A percentile compares a stretch with the other conserved stretches of the same genome.
These are phyloP conservation scores for Monilinia polystroma DNA, from an alignment of 2,329 filamentous ascomycete genomes.

Conservation along the genomic window DNA sequence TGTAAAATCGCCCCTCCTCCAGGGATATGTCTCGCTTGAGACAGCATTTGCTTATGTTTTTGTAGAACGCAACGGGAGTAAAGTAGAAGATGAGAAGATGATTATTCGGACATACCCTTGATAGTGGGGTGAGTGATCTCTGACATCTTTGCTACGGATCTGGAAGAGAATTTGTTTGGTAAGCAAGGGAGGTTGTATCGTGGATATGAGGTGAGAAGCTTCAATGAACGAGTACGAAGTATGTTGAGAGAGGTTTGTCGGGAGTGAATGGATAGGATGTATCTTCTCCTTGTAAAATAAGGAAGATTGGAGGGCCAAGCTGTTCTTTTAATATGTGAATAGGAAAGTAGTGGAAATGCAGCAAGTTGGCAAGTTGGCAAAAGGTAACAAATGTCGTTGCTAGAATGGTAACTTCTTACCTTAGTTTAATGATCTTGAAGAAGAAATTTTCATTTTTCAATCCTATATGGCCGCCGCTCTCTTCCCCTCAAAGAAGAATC, in stretches of 20 bases:
- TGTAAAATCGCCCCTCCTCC: background rate
- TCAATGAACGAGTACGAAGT: conserved; percentile 3
- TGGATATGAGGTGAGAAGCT: background rate
- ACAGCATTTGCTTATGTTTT: background rate
- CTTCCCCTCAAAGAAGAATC: background rate
- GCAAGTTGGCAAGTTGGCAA: too few relatives aligned
- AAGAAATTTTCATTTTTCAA: background rate
- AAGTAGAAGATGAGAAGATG: background rate
- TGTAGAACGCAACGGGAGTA: background rate
- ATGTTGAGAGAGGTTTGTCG: background rate
- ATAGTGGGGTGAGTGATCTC: conserved; percentile 59
- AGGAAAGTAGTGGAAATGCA: background rate
- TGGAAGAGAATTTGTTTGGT: background rate
- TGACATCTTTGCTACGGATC: conserved; percentile 43
- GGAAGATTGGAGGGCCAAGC: background rate
- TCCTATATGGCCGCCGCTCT: background rate
- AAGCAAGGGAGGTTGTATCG: background rate
- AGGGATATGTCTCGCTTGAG: conserved; percentile 16
- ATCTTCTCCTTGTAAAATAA: background rate
- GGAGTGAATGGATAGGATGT: background rate
- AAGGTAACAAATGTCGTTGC: background rate
- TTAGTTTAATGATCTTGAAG: background rate
- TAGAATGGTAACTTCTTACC: background rate
- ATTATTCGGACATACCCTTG: conserved; percentile 49
- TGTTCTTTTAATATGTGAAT: background rate